These are phyloP conservation scores for Rhodotorula kratochvilovae DNA, from an alignment of 768 basidiomycete species.

Conservation along the genomic window DNA sequence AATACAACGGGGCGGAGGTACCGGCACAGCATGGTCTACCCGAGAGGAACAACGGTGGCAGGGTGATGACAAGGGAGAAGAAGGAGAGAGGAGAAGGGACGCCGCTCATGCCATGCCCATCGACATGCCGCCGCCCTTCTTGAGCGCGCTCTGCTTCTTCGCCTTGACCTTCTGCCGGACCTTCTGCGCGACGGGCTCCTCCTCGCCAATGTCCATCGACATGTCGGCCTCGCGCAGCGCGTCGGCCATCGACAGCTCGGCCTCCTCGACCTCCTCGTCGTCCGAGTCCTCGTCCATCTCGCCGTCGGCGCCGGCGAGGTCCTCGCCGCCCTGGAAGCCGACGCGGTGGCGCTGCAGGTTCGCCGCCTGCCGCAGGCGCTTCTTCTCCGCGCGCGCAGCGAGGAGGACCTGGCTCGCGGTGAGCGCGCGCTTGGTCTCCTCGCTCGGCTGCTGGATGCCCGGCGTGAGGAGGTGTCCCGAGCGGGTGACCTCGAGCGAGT, in stretches of 20 bases:
- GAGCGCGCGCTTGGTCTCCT: constrained; percentile 39
- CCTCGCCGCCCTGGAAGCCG: constrained; percentile 37
- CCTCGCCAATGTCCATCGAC: constrained; percentile 26
- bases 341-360: constrained; percentile 29
- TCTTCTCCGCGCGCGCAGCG: constrained; percentile 37
- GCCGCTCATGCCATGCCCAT: constrained; percentile 25
- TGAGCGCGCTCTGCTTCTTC: constrained; percentile 29
- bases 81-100: background rate
- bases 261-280: constrained; percentile 16
- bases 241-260: constrained; percentile 27
- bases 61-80: background rate
- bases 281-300: constrained; percentile 35
- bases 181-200: constrained; percentile 20
- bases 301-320: constrained; percentile 24
- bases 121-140: constrained; percentile 26
- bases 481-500: constrained; percentile 42
- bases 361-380: constrained; percentile 33
- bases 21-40: background rate
- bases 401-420: constrained; percentile 37
- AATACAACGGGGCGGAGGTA: background rate
- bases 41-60: too few species aligned
- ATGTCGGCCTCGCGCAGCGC: constrained; percentile 36
- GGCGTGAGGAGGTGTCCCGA: constrained; percentile 42
- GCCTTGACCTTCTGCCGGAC: constrained; percentile 38
- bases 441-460: constrained; percentile 29